These are phyloP conservation scores for Venturia aucupariae DNA, from an alignment of 2,329 filamentous ascomycete species.

Conservation along the genomic window DNA sequence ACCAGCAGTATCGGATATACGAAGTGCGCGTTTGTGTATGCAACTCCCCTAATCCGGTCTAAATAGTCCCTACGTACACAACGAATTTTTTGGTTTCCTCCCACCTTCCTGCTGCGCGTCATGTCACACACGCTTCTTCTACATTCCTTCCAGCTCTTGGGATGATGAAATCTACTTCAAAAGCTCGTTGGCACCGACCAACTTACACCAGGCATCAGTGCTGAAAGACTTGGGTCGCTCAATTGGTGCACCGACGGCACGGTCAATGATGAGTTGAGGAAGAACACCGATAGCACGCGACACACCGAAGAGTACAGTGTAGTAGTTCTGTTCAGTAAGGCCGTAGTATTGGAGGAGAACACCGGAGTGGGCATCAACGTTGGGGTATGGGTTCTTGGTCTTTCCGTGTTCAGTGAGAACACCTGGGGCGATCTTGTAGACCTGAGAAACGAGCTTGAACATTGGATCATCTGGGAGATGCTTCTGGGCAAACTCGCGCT, in stretches of 20 bases:
- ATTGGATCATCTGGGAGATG: constrained; percentile 95
- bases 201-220: constrained; percentile 92
- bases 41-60: not conserved
- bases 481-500: constrained; percentile 92
- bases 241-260: constrained; percentile 90
- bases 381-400: constrained; percentile 99
- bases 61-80: constrained; percentile 3
- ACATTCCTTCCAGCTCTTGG: not conserved
- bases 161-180: not conserved
- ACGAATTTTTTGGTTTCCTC: not conserved
- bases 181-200: constrained; percentile 54
- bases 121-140: not conserved
- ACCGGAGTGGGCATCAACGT: constrained; percentile 97
- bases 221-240: constrained; percentile 99
- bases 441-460: constrained; percentile 99
- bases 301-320: constrained; percentile 99
- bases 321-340: constrained; percentile 97
- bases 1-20: constrained; percentile 1
- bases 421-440: constrained; percentile 98
- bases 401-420: constrained; percentile 99
- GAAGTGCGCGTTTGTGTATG: constrained; percentile 1
- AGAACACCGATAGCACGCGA: constrained; percentile 96
- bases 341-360: constrained; percentile 99
- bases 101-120: not conserved
- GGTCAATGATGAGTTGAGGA: constrained; percentile 99